phyloP scores from a whole-genome alignment of 768 basidiomycete genomes.

The Butyriboletus loyo region DNA sequence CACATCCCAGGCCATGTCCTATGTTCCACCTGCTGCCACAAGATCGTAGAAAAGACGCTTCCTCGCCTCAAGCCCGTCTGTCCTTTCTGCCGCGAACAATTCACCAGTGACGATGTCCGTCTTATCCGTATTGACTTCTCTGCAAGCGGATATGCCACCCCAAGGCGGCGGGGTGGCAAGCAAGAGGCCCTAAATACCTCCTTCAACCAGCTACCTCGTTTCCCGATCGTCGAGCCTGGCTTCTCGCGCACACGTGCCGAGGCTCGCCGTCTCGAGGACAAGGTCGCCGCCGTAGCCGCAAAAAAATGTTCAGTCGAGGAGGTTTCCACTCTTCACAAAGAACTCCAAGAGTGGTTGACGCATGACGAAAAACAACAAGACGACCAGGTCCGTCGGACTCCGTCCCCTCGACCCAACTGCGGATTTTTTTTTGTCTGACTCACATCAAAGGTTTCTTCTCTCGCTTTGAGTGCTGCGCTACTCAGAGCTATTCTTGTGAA shows the following conservation, averaged over 20 bases:
- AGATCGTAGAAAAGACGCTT: conserved; percentile 78
- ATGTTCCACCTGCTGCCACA: conserved; percentile 73
- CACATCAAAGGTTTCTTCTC: conserved; percentile 52
- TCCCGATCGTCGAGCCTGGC: conserved; percentile 44
- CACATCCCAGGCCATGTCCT: conserved; percentile 66
- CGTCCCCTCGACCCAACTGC: conserved; percentile 29
- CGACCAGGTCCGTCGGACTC: conserved; percentile 48
- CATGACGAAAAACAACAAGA: conserved; percentile 53
- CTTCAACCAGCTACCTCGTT: conserved; percentile 42
- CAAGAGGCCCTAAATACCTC: conserved; percentile 45
- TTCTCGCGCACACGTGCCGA: conserved; percentile 46
- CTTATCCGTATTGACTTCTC: conserved; percentile 78
- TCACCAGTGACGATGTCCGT: conserved; percentile 63
- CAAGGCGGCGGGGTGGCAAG: conserved; percentile 50
- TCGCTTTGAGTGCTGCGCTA: conserved; percentile 73
- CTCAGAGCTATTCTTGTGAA: conserved; percentile 82
- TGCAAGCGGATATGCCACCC: conserved; percentile 66
- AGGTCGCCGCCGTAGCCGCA: conserved; percentile 72
- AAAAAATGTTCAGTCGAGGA: conserved; percentile 90
- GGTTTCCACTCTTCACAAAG: conserved; percentile 71
- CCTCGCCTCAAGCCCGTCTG: conserved; percentile 69
- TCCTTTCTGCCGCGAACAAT: conserved; percentile 81
- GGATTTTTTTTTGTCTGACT: conserved; percentile 6
- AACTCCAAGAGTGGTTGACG: conserved; percentile 73
- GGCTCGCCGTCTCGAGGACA: conserved; percentile 70